These are phyloP conservation scores for Cryptococcus sp. DNA, from an alignment of 1,284 basidiomycete species.

Conservation along the genomic window DNA sequence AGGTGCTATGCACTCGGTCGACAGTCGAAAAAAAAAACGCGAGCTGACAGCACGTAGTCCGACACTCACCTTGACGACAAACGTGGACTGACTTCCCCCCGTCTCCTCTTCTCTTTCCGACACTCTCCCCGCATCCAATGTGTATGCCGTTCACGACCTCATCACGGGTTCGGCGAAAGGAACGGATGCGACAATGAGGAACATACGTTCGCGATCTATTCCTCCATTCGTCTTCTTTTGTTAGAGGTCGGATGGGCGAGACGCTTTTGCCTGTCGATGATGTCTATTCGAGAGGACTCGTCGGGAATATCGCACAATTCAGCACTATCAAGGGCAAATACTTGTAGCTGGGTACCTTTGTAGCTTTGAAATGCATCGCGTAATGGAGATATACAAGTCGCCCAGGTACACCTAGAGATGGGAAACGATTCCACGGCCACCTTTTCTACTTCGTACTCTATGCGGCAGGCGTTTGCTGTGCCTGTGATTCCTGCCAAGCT, in stretches of 20 bases:
- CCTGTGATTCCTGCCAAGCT: slow-evolving; percentile 43
- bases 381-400: too few species aligned
- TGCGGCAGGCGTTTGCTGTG: slow-evolving; percentile 17
- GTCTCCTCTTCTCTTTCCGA: not conserved
- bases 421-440: not conserved
- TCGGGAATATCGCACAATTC: slow-evolving; percentile 1
- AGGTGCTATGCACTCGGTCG: too few species aligned
- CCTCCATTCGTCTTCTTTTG: not conserved
- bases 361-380: too few species aligned
- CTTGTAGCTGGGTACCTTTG: too few species aligned
- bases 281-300: not conserved
- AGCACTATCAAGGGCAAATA: too few species aligned
- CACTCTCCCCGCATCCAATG: slow-evolving; percentile 9
- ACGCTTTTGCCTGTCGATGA: not conserved
- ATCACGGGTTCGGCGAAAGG: slow-evolving; percentile 39
- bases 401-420: too few species aligned
- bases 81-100: too few species aligned
- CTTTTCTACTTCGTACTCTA: not conserved
- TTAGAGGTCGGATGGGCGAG: not conserved
- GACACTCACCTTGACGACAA: too few species aligned
- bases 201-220: slow-evolving; percentile 26
- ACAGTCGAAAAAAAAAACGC: too few species aligned
- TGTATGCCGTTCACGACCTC: slow-evolving; percentile 39
- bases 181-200: slow-evolving; percentile 42
- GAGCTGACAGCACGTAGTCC: too few species aligned